phyloP scores from a whole-genome alignment of 2,329 filamentous ascomycete species.

The Trichoderma afroharzianum region DNA sequence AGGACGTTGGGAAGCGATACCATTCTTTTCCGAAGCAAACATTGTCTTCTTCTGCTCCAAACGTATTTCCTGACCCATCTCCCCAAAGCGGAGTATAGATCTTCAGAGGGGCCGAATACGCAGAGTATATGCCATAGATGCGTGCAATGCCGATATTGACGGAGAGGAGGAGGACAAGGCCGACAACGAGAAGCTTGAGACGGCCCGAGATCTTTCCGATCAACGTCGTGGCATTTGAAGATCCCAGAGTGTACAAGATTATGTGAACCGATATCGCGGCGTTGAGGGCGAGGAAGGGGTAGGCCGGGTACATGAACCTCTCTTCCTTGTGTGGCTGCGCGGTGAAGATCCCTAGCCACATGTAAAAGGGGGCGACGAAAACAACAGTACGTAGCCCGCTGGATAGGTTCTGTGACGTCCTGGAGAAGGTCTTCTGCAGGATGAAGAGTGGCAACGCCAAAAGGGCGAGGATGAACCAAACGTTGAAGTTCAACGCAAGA shows the following conservation, averaged over 20 bases:
- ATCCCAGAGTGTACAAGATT: slow-evolving; percentile 70
- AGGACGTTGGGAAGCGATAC: slow-evolving; percentile 95
- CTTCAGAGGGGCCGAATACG: slow-evolving; percentile 75
- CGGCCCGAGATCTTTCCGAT: slow-evolving; percentile 69
- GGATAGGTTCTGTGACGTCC: slow-evolving; percentile 60
- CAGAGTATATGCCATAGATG: slow-evolving; percentile 71
- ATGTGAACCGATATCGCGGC: slow-evolving; percentile 83
- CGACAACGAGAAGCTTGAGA: slow-evolving; percentile 66
- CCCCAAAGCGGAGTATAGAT: slow-evolving; percentile 67
- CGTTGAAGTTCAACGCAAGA: slow-evolving; percentile 86
- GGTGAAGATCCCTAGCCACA: slow-evolving; percentile 91
- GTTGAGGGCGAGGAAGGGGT: slow-evolving; percentile 86
- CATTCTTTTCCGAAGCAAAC: slow-evolving; percentile 95
- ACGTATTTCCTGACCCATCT: slow-evolving; percentile 42
- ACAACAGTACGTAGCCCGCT: slow-evolving; percentile 72
- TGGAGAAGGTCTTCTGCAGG: slow-evolving; percentile 64
- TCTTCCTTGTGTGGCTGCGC: slow-evolving; percentile 96
- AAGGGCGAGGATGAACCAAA: slow-evolving; percentile 84
- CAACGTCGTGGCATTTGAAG: slow-evolving; percentile 61
- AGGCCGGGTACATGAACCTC: slow-evolving; percentile 96
- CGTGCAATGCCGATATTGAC: slow-evolving; percentile 66
- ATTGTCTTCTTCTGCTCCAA: slow-evolving; percentile 55
- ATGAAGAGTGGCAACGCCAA: slow-evolving; percentile 70
- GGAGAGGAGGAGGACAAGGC: slow-evolving; percentile 58
- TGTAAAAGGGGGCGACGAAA: slow-evolving; percentile 82